Evolutionary conservation across 345 rosid genomes (phyloP), one percentile per base, ranked within the genome.

Genomic region (Salix viminalis): DNA sequence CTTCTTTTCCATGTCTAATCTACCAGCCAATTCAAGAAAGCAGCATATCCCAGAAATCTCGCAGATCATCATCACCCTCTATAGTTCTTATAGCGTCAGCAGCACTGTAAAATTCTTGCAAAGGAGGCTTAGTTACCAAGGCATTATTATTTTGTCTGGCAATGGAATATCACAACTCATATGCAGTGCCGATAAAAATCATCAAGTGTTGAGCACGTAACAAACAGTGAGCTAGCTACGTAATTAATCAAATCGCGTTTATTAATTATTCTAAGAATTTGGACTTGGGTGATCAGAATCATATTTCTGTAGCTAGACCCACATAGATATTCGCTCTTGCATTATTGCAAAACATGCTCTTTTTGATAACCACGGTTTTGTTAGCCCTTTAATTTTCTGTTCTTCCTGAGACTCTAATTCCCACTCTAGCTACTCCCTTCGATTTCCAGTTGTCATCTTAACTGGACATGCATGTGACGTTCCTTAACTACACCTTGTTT

Each of bases 11-110:
- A 19, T 46, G 56, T 54, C 75, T 26, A 7, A 37, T 69, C 48
- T 54, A 36, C 58, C 67, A 52, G 65, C 23, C 77, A 42, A 70
- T 52, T 58, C 73, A 41, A 16, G 15, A 50, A 44, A 41, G 19
- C 60, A 70, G 46, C 88, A 83, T 66, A 81, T 85, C 86, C 86
- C 88, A 54, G 6, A 75, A 68, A 83, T 85, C 81, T 50, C 83
- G 88, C 80, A 28, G 70, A 78, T 61, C 37, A 58, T 36, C 42
- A 60, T 56, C 64, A 54, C 24, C 18, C 58, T 7, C 61, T 19
- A 4, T 61, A 41, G 50, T 50, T 58, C 64, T 50, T 61, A 32
- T 66, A n/a, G 66, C 36, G 74, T 80, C 81, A 77, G 77, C 73
- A 60, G 18, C 12, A 2, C 44, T 34, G 48, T 67, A 18, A 66